Percentiles rank a stretch among this genome's conserved stretches.
Evolutionary conservation across 176 grass and related monocot genomes (phyloP).

Genomic region (Zoysia japonica): DNA sequence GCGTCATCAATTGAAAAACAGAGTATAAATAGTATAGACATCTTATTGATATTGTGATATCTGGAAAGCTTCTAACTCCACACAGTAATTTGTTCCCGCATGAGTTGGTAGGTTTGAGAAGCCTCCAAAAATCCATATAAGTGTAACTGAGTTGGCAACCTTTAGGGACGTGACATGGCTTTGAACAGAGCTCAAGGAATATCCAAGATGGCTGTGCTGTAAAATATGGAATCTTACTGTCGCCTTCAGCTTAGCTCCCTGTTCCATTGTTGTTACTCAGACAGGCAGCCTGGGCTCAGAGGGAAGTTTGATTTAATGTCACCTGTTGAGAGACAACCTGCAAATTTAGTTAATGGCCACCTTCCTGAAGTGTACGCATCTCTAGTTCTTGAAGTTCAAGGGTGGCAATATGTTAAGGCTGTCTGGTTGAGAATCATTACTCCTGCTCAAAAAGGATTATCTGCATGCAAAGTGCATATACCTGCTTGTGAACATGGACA

Average conservation of each 20-base stretch:
- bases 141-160: not conserved
- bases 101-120: not conserved
- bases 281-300: slow-evolving; percentile 36
- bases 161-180: slow-evolving; percentile 19
- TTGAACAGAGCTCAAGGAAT: slow-evolving; percentile 42
- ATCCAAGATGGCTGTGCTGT: slow-evolving; percentile 42
- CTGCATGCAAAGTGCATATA: not conserved
- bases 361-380: not conserved
- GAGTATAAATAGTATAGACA: not conserved
- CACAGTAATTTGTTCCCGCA: not conserved
- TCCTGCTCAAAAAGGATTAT: not conserved
- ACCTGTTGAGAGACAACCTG: slow-evolving; percentile 50
- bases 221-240: slow-evolving; percentile 50
- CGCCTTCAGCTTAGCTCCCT: slow-evolving; percentile 26
- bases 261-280: slow-evolving; percentile 28
- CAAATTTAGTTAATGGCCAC: slow-evolving; percentile 30
- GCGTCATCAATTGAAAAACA: not conserved
- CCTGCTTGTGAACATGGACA: not conserved
- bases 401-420: not conserved
- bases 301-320: slow-evolving; percentile 43
- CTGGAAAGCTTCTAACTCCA: not conserved
- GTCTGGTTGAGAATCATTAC: not conserved
- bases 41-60: not conserved
- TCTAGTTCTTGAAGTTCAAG: slow-evolving; percentile 17
- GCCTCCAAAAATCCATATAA: not conserved